Evolutionary conservation across 306 rosid species (phyloP).

Genomic region (Quercus bicolor): DNA sequence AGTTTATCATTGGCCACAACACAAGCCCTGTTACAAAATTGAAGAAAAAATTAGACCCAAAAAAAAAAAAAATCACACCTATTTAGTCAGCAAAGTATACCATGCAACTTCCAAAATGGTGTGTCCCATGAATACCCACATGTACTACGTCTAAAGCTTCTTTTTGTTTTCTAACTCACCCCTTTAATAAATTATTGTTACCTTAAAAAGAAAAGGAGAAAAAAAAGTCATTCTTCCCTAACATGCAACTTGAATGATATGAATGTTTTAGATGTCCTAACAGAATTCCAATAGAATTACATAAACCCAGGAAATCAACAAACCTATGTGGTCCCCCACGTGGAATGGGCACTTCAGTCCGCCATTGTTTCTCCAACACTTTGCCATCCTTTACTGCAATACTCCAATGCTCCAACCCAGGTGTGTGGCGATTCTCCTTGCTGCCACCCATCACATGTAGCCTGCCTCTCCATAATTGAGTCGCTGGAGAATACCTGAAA

Average conservation of each 20-base stretch:
- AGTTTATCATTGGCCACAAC: conserved; percentile 55
- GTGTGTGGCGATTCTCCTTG: conserved; percentile 88
- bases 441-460: conserved; percentile 98
- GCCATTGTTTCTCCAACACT: conserved; percentile 70
- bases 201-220: neutral
- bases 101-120: neutral
- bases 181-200: neutral
- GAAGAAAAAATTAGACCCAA: neutral
- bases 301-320: conserved; percentile 12
- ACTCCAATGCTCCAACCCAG: conserved; percentile 90
- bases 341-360: conserved; percentile 71
- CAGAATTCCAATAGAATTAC: neutral
- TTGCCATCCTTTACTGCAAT: conserved; percentile 75
- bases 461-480: conserved; percentile 88
- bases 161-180: neutral
- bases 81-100: neutral
- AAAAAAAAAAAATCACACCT: neutral
- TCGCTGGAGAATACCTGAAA: conserved; percentile 84
- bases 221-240: neutral
- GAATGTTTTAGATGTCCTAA: neutral
- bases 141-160: neutral
- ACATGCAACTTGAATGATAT: neutral
- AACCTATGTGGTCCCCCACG: conserved; percentile 98
- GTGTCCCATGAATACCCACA: neutral
- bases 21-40: conserved; percentile 64